phyloP scores from a whole-genome alignment of 768 basidiomycete species.

The Rhodocollybia butyracea region DNA sequence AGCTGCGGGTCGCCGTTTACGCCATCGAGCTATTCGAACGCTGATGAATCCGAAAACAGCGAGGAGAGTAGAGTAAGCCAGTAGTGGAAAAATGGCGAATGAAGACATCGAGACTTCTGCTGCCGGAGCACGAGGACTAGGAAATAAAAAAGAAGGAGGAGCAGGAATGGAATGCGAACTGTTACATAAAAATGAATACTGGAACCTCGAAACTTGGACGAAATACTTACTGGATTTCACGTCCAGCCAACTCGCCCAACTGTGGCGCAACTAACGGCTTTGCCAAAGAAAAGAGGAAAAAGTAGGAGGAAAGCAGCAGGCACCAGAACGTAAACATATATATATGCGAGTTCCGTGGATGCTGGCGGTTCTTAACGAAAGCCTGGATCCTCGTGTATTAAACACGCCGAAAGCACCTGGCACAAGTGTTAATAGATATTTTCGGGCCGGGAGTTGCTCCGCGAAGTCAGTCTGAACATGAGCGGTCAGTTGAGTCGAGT shows the following conservation, averaged over 20 bases:
- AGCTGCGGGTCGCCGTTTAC: background rate
- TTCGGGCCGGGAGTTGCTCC: no score
- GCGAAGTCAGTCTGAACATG: no score
- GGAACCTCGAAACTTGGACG: background rate
- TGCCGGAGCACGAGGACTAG: background rate
- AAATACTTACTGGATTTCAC: background rate
- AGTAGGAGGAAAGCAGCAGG: background rate
- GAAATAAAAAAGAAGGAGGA: constrained; percentile 2
- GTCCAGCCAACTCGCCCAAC: background rate
- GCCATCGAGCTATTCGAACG: constrained; percentile 8
- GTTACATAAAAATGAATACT: background rate
- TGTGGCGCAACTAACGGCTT: background rate
- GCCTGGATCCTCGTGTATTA: background rate
- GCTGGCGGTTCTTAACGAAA: constrained; percentile 2
- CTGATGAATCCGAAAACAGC: constrained; percentile 7
- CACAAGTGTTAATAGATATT: no score
- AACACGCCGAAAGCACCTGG: background rate
- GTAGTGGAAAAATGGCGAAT: constrained; percentile 1
- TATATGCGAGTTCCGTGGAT: background rate
- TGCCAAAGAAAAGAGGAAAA: background rate
- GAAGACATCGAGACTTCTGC: background rate
- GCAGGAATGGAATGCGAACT: background rate
- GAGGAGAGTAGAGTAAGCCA: constrained; percentile 1
- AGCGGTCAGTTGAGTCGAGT: no score
- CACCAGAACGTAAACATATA: constrained; percentile 1